A percentile compares a stretch with the other conserved stretches of the same genome.
These are phyloP conservation scores for Claviceps sp. DNA, from an alignment of 2,329 filamentous ascomycete genomes.

Conservation along the genomic window DNA sequence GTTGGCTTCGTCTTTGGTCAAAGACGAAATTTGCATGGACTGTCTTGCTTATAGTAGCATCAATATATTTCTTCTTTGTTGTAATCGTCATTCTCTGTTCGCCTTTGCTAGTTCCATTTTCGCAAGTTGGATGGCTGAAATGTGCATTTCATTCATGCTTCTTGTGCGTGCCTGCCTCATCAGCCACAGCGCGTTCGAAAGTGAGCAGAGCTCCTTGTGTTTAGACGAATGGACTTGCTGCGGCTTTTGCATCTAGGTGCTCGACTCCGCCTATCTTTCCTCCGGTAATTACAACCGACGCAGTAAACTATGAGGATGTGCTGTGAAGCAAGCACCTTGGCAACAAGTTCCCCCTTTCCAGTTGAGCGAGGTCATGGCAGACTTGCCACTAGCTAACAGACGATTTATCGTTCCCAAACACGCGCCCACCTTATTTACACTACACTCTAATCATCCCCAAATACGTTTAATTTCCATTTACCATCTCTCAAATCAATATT, in stretches of 20 bases:
- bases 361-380: neutral
- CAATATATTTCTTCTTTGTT: conserved; percentile 6
- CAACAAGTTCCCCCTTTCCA: neutral
- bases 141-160: neutral
- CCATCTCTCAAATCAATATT: conserved; percentile 1
- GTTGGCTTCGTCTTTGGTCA: conserved; percentile 1
- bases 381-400: neutral
- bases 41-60: conserved; percentile 1
- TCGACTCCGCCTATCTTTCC: neutral
- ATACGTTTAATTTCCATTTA: conserved; percentile 1
- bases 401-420: neutral
- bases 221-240: neutral
- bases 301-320: neutral
- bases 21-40: neutral
- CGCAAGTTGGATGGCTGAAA: neutral
- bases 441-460: neutral
- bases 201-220: neutral
- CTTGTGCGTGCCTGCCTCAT: neutral
- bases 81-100: neutral
- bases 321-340: neutral
- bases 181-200: neutral
- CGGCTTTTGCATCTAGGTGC: neutral
- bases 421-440: neutral
- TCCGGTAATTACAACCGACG: neutral
- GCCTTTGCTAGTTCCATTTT: neutral